Base-by-base conservation (phyloP, 1,284 basidiomycete genomes). In the Cryptococcus sp. region DNA sequence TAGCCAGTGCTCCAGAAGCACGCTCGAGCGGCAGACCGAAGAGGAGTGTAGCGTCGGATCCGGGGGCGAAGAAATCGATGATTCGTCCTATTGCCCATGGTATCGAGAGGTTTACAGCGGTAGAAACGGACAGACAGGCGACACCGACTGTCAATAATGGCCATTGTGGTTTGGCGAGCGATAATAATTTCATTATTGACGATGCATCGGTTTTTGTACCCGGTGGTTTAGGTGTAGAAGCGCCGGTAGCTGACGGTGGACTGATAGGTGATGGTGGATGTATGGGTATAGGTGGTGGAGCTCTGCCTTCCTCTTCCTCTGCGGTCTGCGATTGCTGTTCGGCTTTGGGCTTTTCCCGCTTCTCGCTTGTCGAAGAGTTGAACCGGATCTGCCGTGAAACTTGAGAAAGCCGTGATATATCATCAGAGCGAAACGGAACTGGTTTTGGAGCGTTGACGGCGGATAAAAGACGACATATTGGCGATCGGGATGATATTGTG, bases 41-140 rank as follows among this genome's bases (percentile, higher is more conserved):
- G 4, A 78, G 62, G 30, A 71, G 55, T 0, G 67, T 69, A n/a
- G 66, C 66, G 25, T 73, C 67, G 8, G 71, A 73, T 7, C 74
- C 76, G 25, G 76, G 76, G 1, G 74, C 69, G 52, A 78, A 78
- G 62, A 69, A 75, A 61, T 78, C 76, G 58, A 78, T 78, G 48
- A 78, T 78, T 27, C 73, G 64, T 49, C 76, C 76, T 52, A 76
- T 76, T 8, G 70, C 67, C 67, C 70, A 76, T 17, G 76, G 76
- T 10, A 76, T 71, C 4, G 68, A 65, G 11, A 76, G 64, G 27
- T 71, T 72, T 45, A 75, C 72, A 53, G 66, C 73, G 4, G 76
- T 78, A 2, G 72, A 74, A 22, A 78, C 54, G 19, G 65, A 62
- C 8, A 78, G 64, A 58, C 67, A 74, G 15, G 58, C 46, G 2